These are phyloP conservation scores for Trypanosoma melophagium DNA, from an alignment of 208 protist species.

Conservation along the genomic window DNA sequence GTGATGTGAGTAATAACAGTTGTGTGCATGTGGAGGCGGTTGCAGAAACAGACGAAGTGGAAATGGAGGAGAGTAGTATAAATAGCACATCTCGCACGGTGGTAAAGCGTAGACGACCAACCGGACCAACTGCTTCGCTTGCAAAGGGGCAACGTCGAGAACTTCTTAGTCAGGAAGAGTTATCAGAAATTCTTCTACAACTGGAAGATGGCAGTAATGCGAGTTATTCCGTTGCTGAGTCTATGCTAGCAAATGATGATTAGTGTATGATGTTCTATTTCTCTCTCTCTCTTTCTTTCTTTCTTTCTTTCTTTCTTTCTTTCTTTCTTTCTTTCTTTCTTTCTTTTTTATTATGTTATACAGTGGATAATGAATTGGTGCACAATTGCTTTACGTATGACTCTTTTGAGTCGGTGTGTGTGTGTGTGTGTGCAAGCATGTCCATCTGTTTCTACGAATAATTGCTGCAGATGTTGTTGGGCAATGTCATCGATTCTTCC, in stretches of 20 bases:
- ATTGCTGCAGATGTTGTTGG: no score
- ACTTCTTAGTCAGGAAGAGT: slow-evolving; percentile 20
- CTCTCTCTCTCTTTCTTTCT: no score
- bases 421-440: no score
- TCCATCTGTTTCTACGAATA: no score
- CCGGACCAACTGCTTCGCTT: not conserved
- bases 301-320: not conserved
- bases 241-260: not conserved
- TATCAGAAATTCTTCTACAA: slow-evolving; percentile 15
- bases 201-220: slow-evolving; percentile 2
- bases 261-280: not conserved
- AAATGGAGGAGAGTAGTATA: not conserved
- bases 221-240: slow-evolving; percentile 2
- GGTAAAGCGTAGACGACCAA: slow-evolving; percentile 5
- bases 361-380: no score
- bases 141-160: not conserved
- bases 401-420: no score
- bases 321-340: not conserved
- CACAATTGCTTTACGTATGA: no score
- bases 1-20: slow-evolving; percentile 70
- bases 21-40: slow-evolving; percentile 54
- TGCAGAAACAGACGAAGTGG: slow-evolving; percentile 19
- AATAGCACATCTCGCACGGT: slow-evolving; percentile 1
- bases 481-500: no score
- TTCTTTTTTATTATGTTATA: no score